A percentile compares a stretch with the other conserved stretches of the same genome.
These are phyloP conservation scores for Talaromyces funiculosus DNA, from an alignment of 2,329 filamentous ascomycete genomes.

Conservation along the genomic window DNA sequence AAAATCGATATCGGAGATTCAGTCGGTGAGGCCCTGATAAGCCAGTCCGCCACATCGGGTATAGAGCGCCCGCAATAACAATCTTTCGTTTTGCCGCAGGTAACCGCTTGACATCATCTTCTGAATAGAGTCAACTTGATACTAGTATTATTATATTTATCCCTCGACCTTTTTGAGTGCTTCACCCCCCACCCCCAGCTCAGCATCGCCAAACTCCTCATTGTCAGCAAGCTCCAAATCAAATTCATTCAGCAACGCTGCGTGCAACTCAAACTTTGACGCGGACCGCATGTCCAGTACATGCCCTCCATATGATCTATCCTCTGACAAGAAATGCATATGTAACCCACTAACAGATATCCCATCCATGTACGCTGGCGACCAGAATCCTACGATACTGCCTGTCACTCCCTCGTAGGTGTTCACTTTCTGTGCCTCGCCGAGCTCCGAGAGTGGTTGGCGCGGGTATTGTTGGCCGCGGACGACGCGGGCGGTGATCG, in stretches of 20 bases:
- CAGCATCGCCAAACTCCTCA: conserved; percentile 7
- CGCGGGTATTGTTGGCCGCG: conserved; percentile 13
- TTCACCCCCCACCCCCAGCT: conserved; percentile 7
- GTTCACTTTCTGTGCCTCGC: conserved; percentile 12
- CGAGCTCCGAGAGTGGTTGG: conserved; percentile 13
- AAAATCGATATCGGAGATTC: conserved; percentile 21
- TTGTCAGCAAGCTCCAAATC: conserved; percentile 11
- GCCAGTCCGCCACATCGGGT: background rate
- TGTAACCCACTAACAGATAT: conserved; percentile 13
- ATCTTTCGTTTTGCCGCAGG: background rate
- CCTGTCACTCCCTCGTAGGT: conserved; percentile 4
- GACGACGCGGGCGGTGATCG: conserved; percentile 13
- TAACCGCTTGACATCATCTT: background rate
- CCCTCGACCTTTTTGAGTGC: conserved; percentile 13
- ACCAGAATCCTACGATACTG: conserved; percentile 14
- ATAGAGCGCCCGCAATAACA: conserved; percentile 1
- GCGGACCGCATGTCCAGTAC: conserved; percentile 11
- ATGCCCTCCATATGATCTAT: conserved; percentile 11
- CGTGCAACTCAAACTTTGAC: conserved; percentile 2
- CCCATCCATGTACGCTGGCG: conserved; percentile 12
- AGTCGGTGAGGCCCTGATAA: conserved; percentile 28
- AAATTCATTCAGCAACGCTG: conserved; percentile 12
- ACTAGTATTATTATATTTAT: background rate
- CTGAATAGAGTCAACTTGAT: background rate
- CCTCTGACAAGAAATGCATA: conserved; percentile 15